phyloP scores from a whole-genome alignment of 202 grass and related monocot genomes.

The Elaeis oleifera region DNA sequence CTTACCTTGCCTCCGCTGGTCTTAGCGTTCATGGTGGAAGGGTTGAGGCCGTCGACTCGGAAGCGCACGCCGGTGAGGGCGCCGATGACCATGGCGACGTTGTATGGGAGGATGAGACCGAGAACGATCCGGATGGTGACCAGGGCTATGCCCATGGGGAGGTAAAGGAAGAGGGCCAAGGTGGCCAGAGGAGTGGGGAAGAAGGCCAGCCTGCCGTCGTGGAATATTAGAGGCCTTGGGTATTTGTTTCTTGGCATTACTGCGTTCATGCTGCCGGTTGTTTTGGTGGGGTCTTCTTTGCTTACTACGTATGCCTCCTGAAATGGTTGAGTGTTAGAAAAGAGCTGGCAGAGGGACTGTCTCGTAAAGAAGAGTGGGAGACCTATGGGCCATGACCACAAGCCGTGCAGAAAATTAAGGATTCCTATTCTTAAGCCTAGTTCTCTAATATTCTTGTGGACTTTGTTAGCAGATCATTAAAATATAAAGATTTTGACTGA shows the following conservation, averaged over 20 bases:
- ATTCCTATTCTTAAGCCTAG: no score
- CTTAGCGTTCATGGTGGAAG: neutral
- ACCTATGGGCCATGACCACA: no score
- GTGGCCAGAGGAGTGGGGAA: slow-evolving; percentile 38
- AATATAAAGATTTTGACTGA: no score
- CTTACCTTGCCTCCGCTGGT: slow-evolving; percentile 3
- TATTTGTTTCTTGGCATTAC: slow-evolving; percentile 46
- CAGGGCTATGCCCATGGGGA: slow-evolving; percentile 58
- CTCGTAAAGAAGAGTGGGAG: no score
- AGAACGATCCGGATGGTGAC: slow-evolving; percentile 44
- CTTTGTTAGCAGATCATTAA: no score
- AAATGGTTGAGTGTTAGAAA: neutral
- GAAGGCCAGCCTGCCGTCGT: slow-evolving; percentile 79
- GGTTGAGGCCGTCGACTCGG: slow-evolving; percentile 18
- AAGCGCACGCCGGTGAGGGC: slow-evolving; percentile 48
- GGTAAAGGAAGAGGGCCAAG: slow-evolving; percentile 58
- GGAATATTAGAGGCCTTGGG: slow-evolving; percentile 89
- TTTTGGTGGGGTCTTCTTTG: slow-evolving; percentile 20
- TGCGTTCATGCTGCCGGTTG: slow-evolving; percentile 4
- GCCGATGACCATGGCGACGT: slow-evolving; percentile 6
- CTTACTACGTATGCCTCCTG: slow-evolving; percentile 63
- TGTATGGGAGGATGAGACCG: slow-evolving; percentile 57
- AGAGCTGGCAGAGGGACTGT: no score
- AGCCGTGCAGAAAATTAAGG: no score
- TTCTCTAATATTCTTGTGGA: no score